Evolutionary conservation across 164 flowering plant genomes (phyloP).

Genomic region (Euptelea pleiosperma): DNA sequence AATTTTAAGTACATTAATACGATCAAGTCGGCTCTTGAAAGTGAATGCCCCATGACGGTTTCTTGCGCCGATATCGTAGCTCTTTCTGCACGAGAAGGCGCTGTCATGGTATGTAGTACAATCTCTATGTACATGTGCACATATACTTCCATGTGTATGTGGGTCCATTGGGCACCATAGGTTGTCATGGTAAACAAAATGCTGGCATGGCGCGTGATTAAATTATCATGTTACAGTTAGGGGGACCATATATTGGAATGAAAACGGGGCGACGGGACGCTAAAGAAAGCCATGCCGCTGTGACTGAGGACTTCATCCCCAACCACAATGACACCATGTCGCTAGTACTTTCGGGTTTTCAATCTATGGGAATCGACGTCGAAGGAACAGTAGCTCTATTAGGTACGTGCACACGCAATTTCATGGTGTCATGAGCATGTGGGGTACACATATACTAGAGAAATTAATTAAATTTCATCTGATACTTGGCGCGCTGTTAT

Average conservation of each 20-base stretch:
- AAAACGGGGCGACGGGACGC: constrained; percentile 77
- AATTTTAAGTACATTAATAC: constrained; percentile 65
- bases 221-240: constrained; percentile 36
- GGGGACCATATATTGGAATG: constrained; percentile 67
- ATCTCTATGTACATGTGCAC: too few species aligned
- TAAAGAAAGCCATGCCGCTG: constrained; percentile 41
- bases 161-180: too few species aligned
- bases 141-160: too few species aligned
- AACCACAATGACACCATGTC: constrained; percentile 61
- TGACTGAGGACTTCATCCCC: constrained; percentile 50
- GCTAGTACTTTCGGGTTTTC: constrained; percentile 55
- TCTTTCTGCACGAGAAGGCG: constrained; percentile 83
- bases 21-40: constrained; percentile 72
- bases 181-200: too few species aligned
- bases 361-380: constrained; percentile 59
- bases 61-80: constrained; percentile 91
- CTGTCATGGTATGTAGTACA: constrained; percentile 38
- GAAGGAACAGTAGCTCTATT: constrained; percentile 75
- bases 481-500: too few species aligned
- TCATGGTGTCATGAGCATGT: too few species aligned
- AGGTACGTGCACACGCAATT: too few species aligned
- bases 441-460: too few species aligned
- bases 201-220: too few species aligned
- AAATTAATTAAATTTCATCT: too few species aligned
- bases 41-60: constrained; percentile 66